Evolutionary conservation across 257 asterid genomes (phyloP), one percentile per base, ranked within the genome.

Genomic region (Jasminum sambac): DNA sequence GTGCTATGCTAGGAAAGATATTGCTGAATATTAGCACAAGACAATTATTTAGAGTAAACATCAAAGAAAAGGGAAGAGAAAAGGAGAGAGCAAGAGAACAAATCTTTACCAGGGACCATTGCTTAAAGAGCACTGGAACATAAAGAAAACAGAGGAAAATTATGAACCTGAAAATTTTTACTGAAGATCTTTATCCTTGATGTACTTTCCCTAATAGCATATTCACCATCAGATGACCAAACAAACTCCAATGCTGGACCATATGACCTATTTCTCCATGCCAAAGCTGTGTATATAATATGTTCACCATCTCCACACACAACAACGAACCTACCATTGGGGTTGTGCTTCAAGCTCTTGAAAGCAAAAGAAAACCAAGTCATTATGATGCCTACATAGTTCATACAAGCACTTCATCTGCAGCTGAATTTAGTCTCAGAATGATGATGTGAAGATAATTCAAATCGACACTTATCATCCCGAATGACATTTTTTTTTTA

Each of bases 261-360:
- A 79, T 88, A 95, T 61, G 98, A 95, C 81, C 91, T 84, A 83
- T 92, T 92, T 82, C 98, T 88, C 98, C 98, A 92, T 6, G 98
- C 98, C 85, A 95, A 78, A 59, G 99, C 98, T 25, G 99, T 95
- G 82, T 91, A 95, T 73, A 92, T 95, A 67, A 92, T 82, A 81
- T 88, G 90, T 79, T 95, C 99, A 3, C 98, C 97, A 74, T 95
- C 99, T 66, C 99, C 99, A 52, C 99, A 92, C 37, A 90, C 99
- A 74, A 92, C 96, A 40, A 95, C 98, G 67, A 95, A 92, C 87
- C 98, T 82, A 69, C 99, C 98, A 82, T 92, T 95, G 44, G 99
- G 96, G 73, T 93, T 93, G 85, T 93, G 98, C 89, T 90, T 93
- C 75, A 93, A 89, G 80, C 84, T 93, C 98, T 93, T 70, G 72